Evolutionary conservation across 495 filamentous ascomycete species (phyloP).

Genomic region (Penicillium subrubescens): DNA sequence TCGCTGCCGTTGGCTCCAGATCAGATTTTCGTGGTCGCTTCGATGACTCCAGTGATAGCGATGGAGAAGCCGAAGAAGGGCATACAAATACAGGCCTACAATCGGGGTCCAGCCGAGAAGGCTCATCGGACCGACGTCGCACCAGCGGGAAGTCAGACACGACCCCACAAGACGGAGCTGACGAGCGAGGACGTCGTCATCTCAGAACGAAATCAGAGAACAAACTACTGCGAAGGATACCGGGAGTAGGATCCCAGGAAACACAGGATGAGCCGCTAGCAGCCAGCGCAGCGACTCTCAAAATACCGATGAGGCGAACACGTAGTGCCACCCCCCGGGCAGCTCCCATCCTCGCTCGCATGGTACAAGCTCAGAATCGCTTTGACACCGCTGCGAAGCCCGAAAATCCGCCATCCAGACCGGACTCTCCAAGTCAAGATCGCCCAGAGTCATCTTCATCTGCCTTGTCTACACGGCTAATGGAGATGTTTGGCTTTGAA

Average conservation of each 20-base stretch:
- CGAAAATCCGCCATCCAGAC: slow-evolving; percentile 22
- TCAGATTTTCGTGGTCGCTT: slow-evolving; percentile 80
- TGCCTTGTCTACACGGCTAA: slow-evolving; percentile 68
- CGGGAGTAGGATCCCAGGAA: slow-evolving; percentile 50
- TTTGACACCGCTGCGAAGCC: slow-evolving; percentile 45
- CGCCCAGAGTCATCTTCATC: slow-evolving; percentile 30
- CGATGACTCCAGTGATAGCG: slow-evolving; percentile 81
- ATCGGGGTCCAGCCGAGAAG: slow-evolving; percentile 12
- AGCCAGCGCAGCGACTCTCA: slow-evolving; percentile 21
- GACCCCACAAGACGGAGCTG: slow-evolving; percentile 9
- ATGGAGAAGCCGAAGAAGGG: slow-evolving; percentile 53
- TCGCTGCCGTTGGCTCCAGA: slow-evolving; percentile 83
- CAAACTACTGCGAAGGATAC: slow-evolving; percentile 60
- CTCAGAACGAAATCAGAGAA: slow-evolving; percentile 62
- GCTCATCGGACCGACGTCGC: slow-evolving; percentile 8
- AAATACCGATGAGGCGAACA: slow-evolving; percentile 28
- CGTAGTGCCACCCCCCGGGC: slow-evolving; percentile 49
- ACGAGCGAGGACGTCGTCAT: slow-evolving; percentile 48
- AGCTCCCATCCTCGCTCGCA: slow-evolving; percentile 78
- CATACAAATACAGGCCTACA: slow-evolving; percentile 13
- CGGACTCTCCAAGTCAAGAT: slow-evolving; percentile 23
- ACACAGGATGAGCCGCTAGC: slow-evolving; percentile 25
- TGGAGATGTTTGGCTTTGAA: slow-evolving; percentile 88
- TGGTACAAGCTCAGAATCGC: slow-evolving; percentile 78
- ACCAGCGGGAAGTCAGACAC: not conserved